Evolutionary conservation across 305 asterid species (phyloP).

Genomic region (Striga hermonthica): DNA sequence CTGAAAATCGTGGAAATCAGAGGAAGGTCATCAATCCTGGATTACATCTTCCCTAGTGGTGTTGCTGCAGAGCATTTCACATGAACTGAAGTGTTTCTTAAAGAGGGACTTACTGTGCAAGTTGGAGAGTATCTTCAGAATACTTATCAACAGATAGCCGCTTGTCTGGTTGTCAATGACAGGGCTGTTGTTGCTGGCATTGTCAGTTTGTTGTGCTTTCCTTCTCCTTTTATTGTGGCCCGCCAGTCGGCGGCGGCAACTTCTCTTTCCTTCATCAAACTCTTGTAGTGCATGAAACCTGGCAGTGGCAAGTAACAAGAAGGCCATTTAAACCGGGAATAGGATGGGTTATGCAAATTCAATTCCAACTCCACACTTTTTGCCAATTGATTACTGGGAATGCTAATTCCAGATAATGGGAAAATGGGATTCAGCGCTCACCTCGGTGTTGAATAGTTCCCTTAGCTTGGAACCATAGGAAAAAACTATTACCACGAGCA

Average conservation of each 20-base stretch:
- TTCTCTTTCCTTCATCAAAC: conserved; percentile 78
- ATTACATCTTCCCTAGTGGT: neutral
- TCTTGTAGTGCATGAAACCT: conserved; percentile 81
- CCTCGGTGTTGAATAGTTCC: neutral
- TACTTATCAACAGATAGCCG: conserved; percentile 60
- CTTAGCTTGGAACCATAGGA: neutral
- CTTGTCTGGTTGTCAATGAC: conserved; percentile 56
- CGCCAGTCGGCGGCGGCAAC: conserved; percentile 77
- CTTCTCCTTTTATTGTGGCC: conserved; percentile 89
- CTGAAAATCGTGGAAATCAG: conserved; percentile 42
- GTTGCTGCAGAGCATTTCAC: conserved; percentile 1
- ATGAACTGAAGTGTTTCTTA: conserved; percentile 21
- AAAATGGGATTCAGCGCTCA: neutral
- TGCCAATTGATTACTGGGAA: neutral
- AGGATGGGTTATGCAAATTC: neutral
- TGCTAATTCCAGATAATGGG: neutral
- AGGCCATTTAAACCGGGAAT: neutral
- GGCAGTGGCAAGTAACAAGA: conserved; percentile 16
- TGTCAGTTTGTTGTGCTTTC: conserved; percentile 56
- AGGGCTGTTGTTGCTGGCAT: conserved; percentile 39
- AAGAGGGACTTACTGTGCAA: conserved; percentile 57
- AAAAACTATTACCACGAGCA: neutral
- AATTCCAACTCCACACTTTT: neutral
- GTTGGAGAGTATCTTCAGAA: conserved; percentile 70
- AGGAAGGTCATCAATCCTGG: conserved; percentile 31